Evolutionary conservation across 176 grass and related monocot genomes (phyloP), one percentile per base, ranked within the genome.

Genomic region (Carex pumila): DNA sequence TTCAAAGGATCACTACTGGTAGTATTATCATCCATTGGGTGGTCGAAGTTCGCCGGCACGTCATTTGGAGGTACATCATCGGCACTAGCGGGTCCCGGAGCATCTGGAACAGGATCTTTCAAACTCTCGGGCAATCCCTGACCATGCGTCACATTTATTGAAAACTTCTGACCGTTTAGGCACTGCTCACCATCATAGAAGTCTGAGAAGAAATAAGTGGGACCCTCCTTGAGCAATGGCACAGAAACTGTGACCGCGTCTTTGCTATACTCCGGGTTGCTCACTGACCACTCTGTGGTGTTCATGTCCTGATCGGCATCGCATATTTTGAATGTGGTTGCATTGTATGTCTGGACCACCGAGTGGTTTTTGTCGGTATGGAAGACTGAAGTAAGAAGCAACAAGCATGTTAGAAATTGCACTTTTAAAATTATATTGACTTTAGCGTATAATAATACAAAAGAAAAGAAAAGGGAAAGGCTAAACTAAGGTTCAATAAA

Each of bases 301-400:
- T 99, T 91, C 36, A 66, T 30, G 77, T 92, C 91, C 3, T 84
- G 83, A 47, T 89, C 89, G 10, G 88, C 87, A 79, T 93, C 89
- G 79, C 96, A 99, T 85, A 81, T 90, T 83, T 88, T 90, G 93
- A 92, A 99, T 68, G 92, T 86, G 19, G 93, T 95, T 78, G 12
- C 83, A 65, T 99, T 99, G 80, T 84, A 87, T 12, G 96, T 99
- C 85, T 99, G 96, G 67, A 99, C 88, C 62, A 99, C 91, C 25
- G 96, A 92, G 87, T 99, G 96, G 78, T 93, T 95, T 83, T 93
- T 99, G 91, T 99, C 96, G 22, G 91, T 99, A 87, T 95, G 90
- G 86, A 99, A 99, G 69, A 99, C 96, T 99, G 86, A 64, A 83
- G 21, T 22, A 60, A 17, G 12, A 19, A 56, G 21, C 21, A 61